These are phyloP conservation scores for Myrica gale DNA, from an alignment of 306 rosid genomes.

Conservation along the genomic window DNA sequence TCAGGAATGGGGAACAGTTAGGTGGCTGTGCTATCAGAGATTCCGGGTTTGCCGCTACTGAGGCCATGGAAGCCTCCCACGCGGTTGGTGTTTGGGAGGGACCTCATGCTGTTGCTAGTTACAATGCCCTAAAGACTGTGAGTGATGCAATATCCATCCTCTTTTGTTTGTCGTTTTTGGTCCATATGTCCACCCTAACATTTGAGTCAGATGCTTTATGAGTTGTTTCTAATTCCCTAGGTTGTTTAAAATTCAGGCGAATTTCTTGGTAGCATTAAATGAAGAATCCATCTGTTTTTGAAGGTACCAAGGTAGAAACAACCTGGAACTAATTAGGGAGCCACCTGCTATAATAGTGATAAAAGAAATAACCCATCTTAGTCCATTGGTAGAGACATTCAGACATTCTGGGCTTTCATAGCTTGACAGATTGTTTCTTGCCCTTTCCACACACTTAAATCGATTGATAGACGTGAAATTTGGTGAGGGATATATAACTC, in stretches of 20 bases:
- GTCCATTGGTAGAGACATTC: neutral
- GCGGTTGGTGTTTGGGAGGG: slow-evolving; percentile 77
- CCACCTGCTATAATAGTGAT: no score
- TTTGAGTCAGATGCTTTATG: slow-evolving; percentile 2
- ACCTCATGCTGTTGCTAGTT: slow-evolving; percentile 45
- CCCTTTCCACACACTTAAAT: neutral
- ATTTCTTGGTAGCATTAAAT: neutral
- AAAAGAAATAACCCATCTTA: neutral
- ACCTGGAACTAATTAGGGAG: no score
- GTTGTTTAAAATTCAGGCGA: no score
- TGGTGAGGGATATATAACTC: neutral
- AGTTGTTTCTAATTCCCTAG: neutral
- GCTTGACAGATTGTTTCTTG: neutral
- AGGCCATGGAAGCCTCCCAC: slow-evolving; percentile 59
- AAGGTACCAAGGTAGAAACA: neutral
- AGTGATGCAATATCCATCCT: slow-evolving; percentile 32
- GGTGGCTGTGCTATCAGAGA: slow-evolving; percentile 92
- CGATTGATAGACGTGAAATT: neutral
- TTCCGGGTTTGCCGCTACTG: slow-evolving; percentile 82
- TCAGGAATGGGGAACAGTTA: slow-evolving; percentile 88
- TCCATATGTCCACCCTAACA: neutral
- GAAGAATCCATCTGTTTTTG: neutral
- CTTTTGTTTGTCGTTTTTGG: slow-evolving; percentile 7
- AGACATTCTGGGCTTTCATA: neutral
- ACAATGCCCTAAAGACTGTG: slow-evolving; percentile 45